Conservation (phyloP, 2,329 filamentous ascomycete species). For the Sclerotinia sclerotiorum region DNA sequence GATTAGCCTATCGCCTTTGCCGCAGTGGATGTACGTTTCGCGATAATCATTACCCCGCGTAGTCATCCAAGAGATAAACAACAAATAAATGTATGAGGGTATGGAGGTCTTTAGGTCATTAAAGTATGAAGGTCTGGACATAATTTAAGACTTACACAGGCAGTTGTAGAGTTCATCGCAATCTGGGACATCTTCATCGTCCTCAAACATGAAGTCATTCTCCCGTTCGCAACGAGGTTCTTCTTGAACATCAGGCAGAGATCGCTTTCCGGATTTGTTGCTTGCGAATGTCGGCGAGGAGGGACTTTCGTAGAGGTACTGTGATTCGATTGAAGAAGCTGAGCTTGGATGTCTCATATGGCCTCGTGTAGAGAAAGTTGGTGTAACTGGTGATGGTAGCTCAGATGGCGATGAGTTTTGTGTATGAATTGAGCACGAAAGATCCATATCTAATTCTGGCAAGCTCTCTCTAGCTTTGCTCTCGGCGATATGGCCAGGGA, state of each 20-base stretch:
- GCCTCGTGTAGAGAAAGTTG: slow-evolving; percentile 62
- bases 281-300: slow-evolving; percentile 56
- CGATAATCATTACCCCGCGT: slow-evolving; percentile 21
- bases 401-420: slow-evolving; percentile 54
- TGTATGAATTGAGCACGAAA: slow-evolving; percentile 37
- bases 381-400: slow-evolving; percentile 67
- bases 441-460: slow-evolving; percentile 37
- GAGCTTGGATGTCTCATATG: slow-evolving; percentile 71
- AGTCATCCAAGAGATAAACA: slow-evolving; percentile 11
- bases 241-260: slow-evolving; percentile 80
- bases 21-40: slow-evolving; percentile 11
- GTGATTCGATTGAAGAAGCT: slow-evolving; percentile 71
- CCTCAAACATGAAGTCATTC: slow-evolving; percentile 51
- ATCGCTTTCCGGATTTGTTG: slow-evolving; percentile 59
- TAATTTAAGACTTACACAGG: slow-evolving; percentile 62
- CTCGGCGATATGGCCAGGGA: slow-evolving; percentile 55
- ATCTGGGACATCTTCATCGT: slow-evolving; percentile 31
- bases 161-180: slow-evolving; percentile 61
- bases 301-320: slow-evolving; percentile 52
- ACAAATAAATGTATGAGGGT: slow-evolving; percentile 25
- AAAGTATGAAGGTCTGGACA: not conserved
- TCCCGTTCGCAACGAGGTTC: slow-evolving; percentile 69
- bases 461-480: slow-evolving; percentile 47
- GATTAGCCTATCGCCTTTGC: slow-evolving; percentile 18
- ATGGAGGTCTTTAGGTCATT: not conserved